A percentile compares a stretch with the other conserved stretches of the same genome.
phyloP scores from a whole-genome alignment of 2,329 filamentous ascomycete genomes.

The Fusarium humuli region DNA sequence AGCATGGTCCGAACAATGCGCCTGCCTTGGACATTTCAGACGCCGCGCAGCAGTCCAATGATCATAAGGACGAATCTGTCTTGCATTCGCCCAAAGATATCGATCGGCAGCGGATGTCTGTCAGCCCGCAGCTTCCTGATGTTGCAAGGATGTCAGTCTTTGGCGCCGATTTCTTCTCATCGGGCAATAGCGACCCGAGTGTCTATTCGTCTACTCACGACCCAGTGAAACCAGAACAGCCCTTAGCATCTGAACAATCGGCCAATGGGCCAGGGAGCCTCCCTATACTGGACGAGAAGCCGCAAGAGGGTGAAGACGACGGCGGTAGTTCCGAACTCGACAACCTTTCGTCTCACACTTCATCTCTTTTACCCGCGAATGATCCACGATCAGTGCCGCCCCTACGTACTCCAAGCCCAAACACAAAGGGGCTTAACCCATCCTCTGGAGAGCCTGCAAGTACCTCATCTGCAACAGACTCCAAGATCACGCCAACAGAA shows the following conservation, averaged over 20 bases:
- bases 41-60: conserved; percentile 5
- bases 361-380: conserved; percentile 30
- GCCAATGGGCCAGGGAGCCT: conserved; percentile 4
- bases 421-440: conserved; percentile 23
- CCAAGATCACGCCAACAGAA: conserved; percentile 56
- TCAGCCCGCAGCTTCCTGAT: conserved; percentile 69
- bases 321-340: background rate
- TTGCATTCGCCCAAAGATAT: conserved; percentile 31
- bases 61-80: conserved; percentile 13
- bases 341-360: background rate
- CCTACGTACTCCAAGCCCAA: conserved; percentile 51
- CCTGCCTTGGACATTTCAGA: background rate
- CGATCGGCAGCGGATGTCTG: conserved; percentile 55
- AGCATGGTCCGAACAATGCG: background rate
- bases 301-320: conserved; percentile 4
- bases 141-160: conserved; percentile 70
- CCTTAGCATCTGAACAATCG: conserved; percentile 4
- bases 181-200: conserved; percentile 39
- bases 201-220: conserved; percentile 17
- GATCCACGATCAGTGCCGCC: conserved; percentile 48
- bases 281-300: conserved; percentile 14
- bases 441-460: conserved; percentile 18
- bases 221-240: conserved; percentile 29
- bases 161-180: conserved; percentile 67
- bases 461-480: conserved; percentile 1